Evolutionary conservation across 2,329 filamentous ascomycete genomes (phyloP).

Genomic region (Emergomyces orientalis): DNA sequence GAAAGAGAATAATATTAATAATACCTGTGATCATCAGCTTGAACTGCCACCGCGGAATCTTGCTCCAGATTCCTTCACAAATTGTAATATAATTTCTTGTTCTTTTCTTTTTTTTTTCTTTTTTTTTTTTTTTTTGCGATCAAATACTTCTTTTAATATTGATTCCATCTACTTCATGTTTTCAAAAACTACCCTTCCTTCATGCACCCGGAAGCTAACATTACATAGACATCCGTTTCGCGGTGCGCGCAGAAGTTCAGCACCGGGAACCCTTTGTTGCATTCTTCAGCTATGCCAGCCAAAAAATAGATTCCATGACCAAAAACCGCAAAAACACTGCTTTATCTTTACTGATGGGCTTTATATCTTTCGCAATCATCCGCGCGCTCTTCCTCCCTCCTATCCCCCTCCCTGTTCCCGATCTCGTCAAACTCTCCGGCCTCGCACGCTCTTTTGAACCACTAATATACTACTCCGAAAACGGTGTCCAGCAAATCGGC

Average conservation of each 20-base stretch:
- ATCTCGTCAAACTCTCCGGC: conserved; percentile 81
- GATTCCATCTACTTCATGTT: neutral
- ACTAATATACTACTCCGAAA: conserved; percentile 87
- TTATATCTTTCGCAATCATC: conserved; percentile 57
- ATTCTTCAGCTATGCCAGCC: conserved; percentile 54
- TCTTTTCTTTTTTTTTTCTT: too few species aligned
- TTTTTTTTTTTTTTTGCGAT: too few species aligned
- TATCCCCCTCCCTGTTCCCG: conserved; percentile 58
- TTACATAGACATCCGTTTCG: conserved; percentile 70
- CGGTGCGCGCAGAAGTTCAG: conserved; percentile 76
- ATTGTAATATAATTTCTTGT: conserved; percentile 39
- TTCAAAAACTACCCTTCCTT: too few species aligned
- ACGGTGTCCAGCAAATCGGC: conserved; percentile 74
- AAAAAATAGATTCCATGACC: conserved; percentile 52
- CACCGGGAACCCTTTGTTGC: conserved; percentile 79
- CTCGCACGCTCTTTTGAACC: conserved; percentile 89
- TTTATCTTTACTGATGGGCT: conserved; percentile 49
- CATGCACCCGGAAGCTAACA: neutral
- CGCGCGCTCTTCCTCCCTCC: conserved; percentile 62
- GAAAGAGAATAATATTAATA: conserved; percentile 15
- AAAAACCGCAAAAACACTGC: conserved; percentile 61
- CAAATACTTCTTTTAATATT: neutral
- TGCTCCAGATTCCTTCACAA: conserved; percentile 32
- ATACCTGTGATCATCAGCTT: neutral
- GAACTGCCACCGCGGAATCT: conserved; percentile 8